Evolutionary conservation across 768 basidiomycete species (phyloP).

Genomic region (Leucocoprinus sp.): DNA sequence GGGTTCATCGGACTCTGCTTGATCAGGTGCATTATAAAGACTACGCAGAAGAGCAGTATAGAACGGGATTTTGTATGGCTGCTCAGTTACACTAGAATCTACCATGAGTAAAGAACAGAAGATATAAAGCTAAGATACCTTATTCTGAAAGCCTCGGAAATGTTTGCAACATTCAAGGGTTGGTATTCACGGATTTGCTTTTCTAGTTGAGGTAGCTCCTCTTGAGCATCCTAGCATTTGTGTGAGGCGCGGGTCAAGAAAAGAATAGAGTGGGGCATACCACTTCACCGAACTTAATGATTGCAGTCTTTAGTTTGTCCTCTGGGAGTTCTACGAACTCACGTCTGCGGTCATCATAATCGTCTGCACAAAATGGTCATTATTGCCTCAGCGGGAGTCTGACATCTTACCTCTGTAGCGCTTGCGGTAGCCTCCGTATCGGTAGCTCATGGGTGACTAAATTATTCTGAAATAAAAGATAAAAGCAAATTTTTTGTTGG

Average conservation of each 20-base stretch:
- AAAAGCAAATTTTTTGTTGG: slow-evolving; percentile 9
- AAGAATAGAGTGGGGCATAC: slow-evolving; percentile 32
- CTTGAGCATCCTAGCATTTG: slow-evolving; percentile 48
- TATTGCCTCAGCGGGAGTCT: background rate
- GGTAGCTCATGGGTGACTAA: slow-evolving; percentile 10
- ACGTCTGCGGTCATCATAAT: slow-evolving; percentile 60
- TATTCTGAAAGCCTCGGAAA: slow-evolving; percentile 70
- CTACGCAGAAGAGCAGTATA: slow-evolving; percentile 76
- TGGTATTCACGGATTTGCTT: slow-evolving; percentile 54
- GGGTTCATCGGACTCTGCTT: slow-evolving; percentile 30
- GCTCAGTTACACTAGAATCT: slow-evolving; percentile 68
- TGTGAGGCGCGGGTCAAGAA: slow-evolving; percentile 3
- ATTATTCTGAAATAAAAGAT: background rate
- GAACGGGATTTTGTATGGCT: slow-evolving; percentile 89
- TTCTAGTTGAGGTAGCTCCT: slow-evolving; percentile 63
- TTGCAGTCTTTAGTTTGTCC: slow-evolving; percentile 55
- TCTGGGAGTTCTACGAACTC: slow-evolving; percentile 64
- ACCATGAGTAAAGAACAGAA: slow-evolving; percentile 9
- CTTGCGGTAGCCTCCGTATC: slow-evolving; percentile 11
- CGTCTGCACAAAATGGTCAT: slow-evolving; percentile 34
- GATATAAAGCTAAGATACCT: slow-evolving; percentile 33
- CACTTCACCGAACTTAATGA: slow-evolving; percentile 76
- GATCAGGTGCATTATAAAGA: slow-evolving; percentile 43
- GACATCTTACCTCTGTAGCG: slow-evolving; percentile 11
- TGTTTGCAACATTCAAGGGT: slow-evolving; percentile 48